Percentiles rank a stretch among this genome's conserved stretches.
Conservation (phyloP, 495 filamentous ascomycete species). For the Parathielavia hyrcaniae region DNA sequence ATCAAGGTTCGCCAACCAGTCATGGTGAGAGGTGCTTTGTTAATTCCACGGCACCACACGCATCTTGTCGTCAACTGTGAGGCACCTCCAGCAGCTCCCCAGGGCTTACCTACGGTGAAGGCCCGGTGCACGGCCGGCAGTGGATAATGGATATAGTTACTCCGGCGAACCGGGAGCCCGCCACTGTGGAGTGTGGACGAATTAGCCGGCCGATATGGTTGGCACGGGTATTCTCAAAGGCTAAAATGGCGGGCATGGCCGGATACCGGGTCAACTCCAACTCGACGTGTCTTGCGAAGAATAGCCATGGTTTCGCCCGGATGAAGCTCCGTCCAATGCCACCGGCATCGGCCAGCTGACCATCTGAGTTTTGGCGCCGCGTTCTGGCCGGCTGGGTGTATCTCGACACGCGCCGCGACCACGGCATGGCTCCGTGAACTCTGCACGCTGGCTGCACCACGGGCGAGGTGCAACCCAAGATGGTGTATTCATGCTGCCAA, state of each 20-base stretch:
- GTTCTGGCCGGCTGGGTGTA: background rate
- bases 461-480: conserved; percentile 6
- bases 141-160: no score
- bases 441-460: background rate
- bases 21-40: no score
- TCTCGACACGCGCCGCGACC: conserved; percentile 1
- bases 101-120: conserved; percentile 10
- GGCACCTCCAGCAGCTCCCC: background rate
- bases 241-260: conserved; percentile 29
- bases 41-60: background rate
- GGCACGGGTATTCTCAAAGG: conserved; percentile 23
- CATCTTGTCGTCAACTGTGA: background rate
- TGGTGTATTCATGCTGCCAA: conserved; percentile 2
- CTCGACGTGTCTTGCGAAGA: conserved; percentile 4
- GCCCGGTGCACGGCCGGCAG: background rate
- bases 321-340: conserved; percentile 14
- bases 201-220: conserved; percentile 31
- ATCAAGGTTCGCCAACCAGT: background rate
- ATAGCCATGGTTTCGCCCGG: conserved; percentile 11
- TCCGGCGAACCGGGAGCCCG: conserved; percentile 20
- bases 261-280: conserved; percentile 32
- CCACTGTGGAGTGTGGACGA: conserved; percentile 24
- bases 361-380: conserved; percentile 7
- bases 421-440: background rate
- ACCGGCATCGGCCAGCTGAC: conserved; percentile 15